Conservation (phyloP, 116 monocot genomes). For the Cymodocea nodosa region DNA sequence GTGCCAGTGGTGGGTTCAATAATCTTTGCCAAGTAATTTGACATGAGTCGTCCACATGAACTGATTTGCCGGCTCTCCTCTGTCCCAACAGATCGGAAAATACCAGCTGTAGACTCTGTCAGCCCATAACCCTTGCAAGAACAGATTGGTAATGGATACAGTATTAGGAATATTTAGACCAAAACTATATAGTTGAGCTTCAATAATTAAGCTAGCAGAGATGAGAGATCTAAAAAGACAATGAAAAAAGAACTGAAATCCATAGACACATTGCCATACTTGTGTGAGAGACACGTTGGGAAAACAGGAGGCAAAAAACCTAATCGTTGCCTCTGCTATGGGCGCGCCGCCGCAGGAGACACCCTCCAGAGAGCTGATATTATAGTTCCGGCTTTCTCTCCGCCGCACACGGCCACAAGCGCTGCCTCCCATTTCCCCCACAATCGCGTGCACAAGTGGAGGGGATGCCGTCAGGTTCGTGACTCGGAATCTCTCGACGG, state of each 20-base stretch:
- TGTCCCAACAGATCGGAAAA: background rate
- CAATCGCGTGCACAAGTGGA: conserved; percentile 40
- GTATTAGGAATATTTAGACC: no score
- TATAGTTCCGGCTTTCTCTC: conserved; percentile 5
- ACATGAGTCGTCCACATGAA: background rate
- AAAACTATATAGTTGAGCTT: no score
- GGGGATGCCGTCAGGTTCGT: conserved; percentile 58
- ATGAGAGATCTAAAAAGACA: no score
- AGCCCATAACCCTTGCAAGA: conserved; percentile 60
- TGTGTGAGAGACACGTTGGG: conserved; percentile 65
- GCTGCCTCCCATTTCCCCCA: conserved; percentile 5
- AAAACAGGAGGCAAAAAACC: conserved; percentile 35
- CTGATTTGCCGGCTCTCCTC: background rate
- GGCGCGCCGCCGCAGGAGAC: conserved; percentile 65
- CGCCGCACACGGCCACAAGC: conserved; percentile 14
- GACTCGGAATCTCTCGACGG: conserved; percentile 30
- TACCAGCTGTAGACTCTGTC: conserved; percentile 63
- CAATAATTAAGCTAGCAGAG: no score
- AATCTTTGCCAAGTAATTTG: conserved; percentile 14
- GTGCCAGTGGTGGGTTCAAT: conserved; percentile 17
- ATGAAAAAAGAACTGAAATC: no score
- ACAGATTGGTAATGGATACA: background rate
- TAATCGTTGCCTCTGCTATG: conserved; percentile 20
- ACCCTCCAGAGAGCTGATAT: conserved; percentile 34
- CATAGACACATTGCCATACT: conserved; percentile 14